phyloP scores from a whole-genome alignment of 768 basidiomycete species.

The Lactarius sanguifluus region DNA sequence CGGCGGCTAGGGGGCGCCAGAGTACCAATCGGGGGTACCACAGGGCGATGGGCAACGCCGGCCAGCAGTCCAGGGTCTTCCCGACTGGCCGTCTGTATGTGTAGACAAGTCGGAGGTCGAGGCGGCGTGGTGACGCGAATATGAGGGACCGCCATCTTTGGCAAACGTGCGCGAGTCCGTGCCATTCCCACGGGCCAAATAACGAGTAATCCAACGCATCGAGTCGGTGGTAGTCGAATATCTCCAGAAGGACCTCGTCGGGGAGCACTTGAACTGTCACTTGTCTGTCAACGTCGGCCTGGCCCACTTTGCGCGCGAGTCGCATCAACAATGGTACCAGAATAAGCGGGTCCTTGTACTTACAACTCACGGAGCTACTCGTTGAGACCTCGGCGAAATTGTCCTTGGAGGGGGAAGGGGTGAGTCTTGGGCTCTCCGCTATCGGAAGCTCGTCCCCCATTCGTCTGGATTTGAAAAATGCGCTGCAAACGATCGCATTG shows the following conservation, averaged over 20 bases:
- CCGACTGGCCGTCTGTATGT: conserved; percentile 21
- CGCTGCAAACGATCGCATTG: conserved; percentile 14
- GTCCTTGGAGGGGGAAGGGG: neutral
- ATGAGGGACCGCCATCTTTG: conserved; percentile 19
- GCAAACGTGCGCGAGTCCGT: conserved; percentile 23
- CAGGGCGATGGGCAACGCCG: conserved; percentile 13
- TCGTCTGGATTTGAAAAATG: conserved; percentile 14
- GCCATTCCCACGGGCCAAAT: conserved; percentile 24
- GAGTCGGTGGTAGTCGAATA: conserved; percentile 21
- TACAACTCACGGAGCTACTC: neutral
- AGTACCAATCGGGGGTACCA: conserved; percentile 20
- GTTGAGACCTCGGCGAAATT: neutral
- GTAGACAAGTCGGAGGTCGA: conserved; percentile 22
- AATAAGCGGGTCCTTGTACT: neutral
- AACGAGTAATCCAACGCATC: conserved; percentile 5
- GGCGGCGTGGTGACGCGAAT: conserved; percentile 16
- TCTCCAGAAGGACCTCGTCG: conserved; percentile 21
- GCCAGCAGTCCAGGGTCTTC: conserved; percentile 19
- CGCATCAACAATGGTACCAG: neutral
- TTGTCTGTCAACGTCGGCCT: neutral
- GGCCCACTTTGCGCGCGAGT: neutral
- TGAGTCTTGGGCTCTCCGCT: neutral
- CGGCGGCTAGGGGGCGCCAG: neutral
- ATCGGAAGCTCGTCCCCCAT: conserved; percentile 10
- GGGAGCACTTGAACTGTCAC: conserved; percentile 15